Base-by-base conservation (phyloP, 805 yeast genomes). In the Zygotorulaspora danielsina region DNA sequence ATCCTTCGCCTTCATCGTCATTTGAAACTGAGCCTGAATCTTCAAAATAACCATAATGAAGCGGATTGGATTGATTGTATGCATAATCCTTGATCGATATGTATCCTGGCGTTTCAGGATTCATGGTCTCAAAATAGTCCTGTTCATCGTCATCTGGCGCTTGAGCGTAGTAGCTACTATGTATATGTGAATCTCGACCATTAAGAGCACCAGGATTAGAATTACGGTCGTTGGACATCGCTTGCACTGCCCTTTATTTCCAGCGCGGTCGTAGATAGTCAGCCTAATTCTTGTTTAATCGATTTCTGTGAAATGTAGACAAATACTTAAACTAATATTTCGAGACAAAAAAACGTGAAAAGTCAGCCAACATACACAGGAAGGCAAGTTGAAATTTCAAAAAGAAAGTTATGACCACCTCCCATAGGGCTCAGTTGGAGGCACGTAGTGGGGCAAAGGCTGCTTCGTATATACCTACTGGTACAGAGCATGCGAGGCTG, bases 1-100 rank as follows among this genome's bases (percentile, higher is more conserved):
- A 47, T 8, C 48, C 51, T 5, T 57, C 65, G 1, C 48, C 52
- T 12, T 49, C 56, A 12, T 53, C 51, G 2, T 51, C 50, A 19
- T 41, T 54, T 5, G 34, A 46, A 6, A 18, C 11, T 17, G 24
- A 15, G 19, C 20, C 28, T 15, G 30, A 19, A 10, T 57, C 64
- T 21, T 62, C 63, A 18, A 61, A 57, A 20, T 68, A 71, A 0
- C 94, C 95, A 47, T 75, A 75, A 60, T 84, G 83, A 36, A 85
- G 65, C 1, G 93, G 89, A 47, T 85, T 79, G 19, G 71, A 63
- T 11, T 67, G 71, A 5, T 77, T 76, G 55, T 90, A 89, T 18
- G 89, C 97, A 67, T 77, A 90, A 63, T 90, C 97, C 46, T 79
- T 78, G 13, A 86, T 77, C 1, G 78, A 71, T 22, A 80, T 67